A percentile compares a stretch with the other conserved stretches of the same genome.
Evolutionary conservation across 345 rosid genomes (phyloP).

Genomic region (Cochlearia excelsa): DNA sequence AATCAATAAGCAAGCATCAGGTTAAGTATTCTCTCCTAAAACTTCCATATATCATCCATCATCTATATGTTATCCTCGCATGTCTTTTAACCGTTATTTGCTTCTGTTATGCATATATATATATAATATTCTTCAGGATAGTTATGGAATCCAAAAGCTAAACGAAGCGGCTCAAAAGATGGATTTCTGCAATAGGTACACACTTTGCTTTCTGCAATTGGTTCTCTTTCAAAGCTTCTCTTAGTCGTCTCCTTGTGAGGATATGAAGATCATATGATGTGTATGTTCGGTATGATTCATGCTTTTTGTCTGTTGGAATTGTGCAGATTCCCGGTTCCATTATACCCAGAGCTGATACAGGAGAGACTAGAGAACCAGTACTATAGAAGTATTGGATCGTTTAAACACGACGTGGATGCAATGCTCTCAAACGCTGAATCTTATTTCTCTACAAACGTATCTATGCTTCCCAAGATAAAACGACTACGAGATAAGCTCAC

Average conservation of each 20-base stretch:
- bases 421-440: conserved; percentile 68
- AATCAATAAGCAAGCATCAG: conserved; percentile 53
- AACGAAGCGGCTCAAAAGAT: conserved; percentile 70
- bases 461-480: conserved; percentile 48
- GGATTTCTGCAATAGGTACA: conserved; percentile 81
- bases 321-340: conserved; percentile 79
- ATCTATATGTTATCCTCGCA: neutral
- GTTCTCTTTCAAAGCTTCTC: conserved; percentile 9
- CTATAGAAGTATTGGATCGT: conserved; percentile 66
- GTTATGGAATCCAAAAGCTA: conserved; percentile 69
- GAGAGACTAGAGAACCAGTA: conserved; percentile 71
- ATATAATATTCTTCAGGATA: conserved; percentile 53
- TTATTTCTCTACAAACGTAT: conserved; percentile 45
- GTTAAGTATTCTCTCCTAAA: conserved; percentile 35
- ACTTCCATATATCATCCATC: neutral
- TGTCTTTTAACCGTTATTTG: conserved; percentile 9
- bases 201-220: conserved; percentile 13
- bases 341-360: conserved; percentile 72
- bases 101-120: neutral
- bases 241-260: neutral
- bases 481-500: conserved; percentile 58
- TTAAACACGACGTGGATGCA: conserved; percentile 60
- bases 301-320: conserved; percentile 11
- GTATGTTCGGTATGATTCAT: conserved; percentile 13
- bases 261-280: neutral